Evolutionary conservation across 148 eudicot genomes (phyloP).

Genomic region (Cornus controversa): DNA sequence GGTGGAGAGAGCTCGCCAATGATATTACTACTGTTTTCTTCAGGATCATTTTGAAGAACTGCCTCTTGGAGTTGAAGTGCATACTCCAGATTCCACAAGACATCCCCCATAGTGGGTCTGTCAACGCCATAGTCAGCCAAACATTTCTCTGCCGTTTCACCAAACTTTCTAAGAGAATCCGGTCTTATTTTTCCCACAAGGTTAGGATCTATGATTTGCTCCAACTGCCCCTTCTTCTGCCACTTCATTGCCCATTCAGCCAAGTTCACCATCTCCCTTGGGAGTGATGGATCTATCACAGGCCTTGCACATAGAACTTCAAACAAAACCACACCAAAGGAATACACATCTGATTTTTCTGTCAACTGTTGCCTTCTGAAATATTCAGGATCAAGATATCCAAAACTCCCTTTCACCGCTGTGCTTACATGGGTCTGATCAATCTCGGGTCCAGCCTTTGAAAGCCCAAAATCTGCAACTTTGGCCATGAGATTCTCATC

Average conservation of each 20-base stretch:
- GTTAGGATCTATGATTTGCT: conserved; percentile 26
- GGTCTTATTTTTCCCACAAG: conserved; percentile 23
- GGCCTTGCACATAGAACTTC: conserved; percentile 47
- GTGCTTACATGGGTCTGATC: conserved; percentile 52
- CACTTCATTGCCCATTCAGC: conserved; percentile 38
- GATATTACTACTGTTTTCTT: conserved; percentile 23
- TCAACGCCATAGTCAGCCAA: conserved; percentile 33
- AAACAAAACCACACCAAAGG: conserved; percentile 41
- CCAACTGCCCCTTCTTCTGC: conserved; percentile 27
- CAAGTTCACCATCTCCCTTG: conserved; percentile 27
- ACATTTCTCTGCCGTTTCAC: conserved; percentile 30
- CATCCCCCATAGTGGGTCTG: conserved; percentile 31
- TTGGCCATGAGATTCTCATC: conserved; percentile 40
- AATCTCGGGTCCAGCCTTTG: conserved; percentile 38
- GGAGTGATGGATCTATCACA: conserved; percentile 25
- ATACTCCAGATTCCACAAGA: conserved; percentile 32
- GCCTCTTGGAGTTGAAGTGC: conserved; percentile 32
- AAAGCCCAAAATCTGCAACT: conserved; percentile 48
- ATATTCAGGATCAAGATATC: conserved; percentile 42
- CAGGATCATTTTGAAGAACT: conserved; percentile 24
- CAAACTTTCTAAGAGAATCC: conserved; percentile 26
- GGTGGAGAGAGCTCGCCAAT: conserved; percentile 16
- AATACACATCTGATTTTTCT: conserved; percentile 39
- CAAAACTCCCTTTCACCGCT: conserved; percentile 38
- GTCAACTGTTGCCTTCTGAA: conserved; percentile 33